Base-by-base conservation (phyloP, 2,329 filamentous ascomycete species). In the Rhynchosporium graminicola region DNA sequence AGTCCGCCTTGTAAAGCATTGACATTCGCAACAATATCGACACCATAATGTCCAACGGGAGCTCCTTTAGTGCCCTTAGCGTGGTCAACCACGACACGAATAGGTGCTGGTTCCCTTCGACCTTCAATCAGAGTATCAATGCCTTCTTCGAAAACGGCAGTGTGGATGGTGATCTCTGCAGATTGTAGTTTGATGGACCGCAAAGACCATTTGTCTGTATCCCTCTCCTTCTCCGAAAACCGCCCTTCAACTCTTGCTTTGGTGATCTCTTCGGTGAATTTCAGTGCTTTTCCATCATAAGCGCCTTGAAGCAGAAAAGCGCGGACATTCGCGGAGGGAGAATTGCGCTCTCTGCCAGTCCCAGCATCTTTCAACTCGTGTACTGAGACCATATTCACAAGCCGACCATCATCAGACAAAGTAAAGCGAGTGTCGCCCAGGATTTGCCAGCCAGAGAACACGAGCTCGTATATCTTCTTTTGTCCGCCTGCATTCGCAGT, bases 181-280 rank as follows among this genome's bases (percentile, higher is more conserved):
- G 87, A 88, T 43, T 83, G 81, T 73, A 87, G 83, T 63, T 82
- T 84, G 13, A 86, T 83, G 26, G 87, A 89, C 43, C 92, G 85
- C 38, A 96, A 83, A 38, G 90, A 90, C 92, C 92, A 97, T 69
- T 84, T 86, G 15, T 87, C 82, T 63, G 88, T 85, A 74, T 97
- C 92, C 63, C 93, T 86, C 77, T 97, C 91, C n/a, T 80, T 75
- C 73, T 97, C 92, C 0, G 90, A 79, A 71, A 96, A 97, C 10
- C 93, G 85, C 5, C 87, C 89, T 76, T 97, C 94, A 13, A 97
- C 86, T 67, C 88, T 87, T 8, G 93, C 92, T 77, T 94, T 96
- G 54, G 87, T 86, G 12, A 97, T 82, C 67, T 98, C 95, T 76
- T 98, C 94, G 33, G 87, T 86, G 76, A 91, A 87, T 64, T 88